Evolutionary conservation across 148 eudicot genomes (phyloP).

Genomic region (Persicaria tinctoria): DNA sequence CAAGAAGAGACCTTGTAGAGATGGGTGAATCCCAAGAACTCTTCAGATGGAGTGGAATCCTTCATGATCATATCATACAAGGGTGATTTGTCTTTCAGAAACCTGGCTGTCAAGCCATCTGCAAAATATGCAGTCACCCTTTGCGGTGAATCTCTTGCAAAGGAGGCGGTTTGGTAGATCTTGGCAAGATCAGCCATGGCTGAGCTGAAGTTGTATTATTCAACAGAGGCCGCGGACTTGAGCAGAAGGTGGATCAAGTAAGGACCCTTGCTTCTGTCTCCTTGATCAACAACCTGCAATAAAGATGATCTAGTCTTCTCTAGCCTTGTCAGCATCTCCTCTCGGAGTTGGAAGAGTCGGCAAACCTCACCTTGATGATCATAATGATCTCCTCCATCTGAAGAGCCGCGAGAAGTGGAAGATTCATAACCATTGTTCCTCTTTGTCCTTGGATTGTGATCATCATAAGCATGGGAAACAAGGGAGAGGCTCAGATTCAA

Average conservation of each 20-base stretch:
- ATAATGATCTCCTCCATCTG: conserved; percentile 17
- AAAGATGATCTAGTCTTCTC: background rate
- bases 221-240: conserved; percentile 42
- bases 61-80: conserved; percentile 52
- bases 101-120: conserved; percentile 52
- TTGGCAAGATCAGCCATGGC: conserved; percentile 43
- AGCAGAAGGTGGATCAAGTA: conserved; percentile 57
- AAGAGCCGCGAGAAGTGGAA: conserved; percentile 7
- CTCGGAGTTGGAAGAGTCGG: conserved; percentile 43
- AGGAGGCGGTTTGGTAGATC: conserved; percentile 41
- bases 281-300: background rate
- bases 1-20: conserved; percentile 59
- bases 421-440: conserved; percentile 8
- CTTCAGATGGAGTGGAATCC: conserved; percentile 41
- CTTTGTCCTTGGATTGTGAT: conserved; percentile 21
- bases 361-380: conserved; percentile 37
- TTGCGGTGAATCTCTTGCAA: conserved; percentile 52
- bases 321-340: conserved; percentile 30
- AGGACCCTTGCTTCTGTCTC: conserved; percentile 35
- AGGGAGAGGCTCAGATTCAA: conserved; percentile 50
- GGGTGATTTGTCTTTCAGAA: conserved; percentile 42
- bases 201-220: conserved; percentile 31
- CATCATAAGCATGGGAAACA: conserved; percentile 19
- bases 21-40: conserved; percentile 54
- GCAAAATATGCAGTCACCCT: conserved; percentile 72